Base-by-base conservation (phyloP, 2,329 filamentous ascomycete genomes). In the Phoma herbarum region DNA sequence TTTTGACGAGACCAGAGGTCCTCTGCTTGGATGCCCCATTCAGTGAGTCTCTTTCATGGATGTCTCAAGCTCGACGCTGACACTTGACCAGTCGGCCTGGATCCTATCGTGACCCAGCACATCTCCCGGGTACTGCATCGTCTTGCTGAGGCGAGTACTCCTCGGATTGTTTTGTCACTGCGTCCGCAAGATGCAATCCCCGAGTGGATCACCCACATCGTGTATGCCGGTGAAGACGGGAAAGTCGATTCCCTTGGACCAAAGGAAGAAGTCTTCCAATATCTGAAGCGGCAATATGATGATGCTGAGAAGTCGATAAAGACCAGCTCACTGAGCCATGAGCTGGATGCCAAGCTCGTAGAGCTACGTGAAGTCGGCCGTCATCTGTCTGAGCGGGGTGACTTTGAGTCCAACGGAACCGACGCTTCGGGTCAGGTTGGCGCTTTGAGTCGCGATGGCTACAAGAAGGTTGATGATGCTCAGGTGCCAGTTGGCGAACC, bases 1-100 rank as follows among this genome's bases (percentile, higher is more conserved):
- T 99, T 49, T 82, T 98, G 58, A 87, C 83, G 7, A 84, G 85
- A 51, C 95, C 95, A 0, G 90, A 96, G 75, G 84, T 97, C 11
- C 74, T 99, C 60, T 82, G 98, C 51, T 63, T 76, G 2, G 95
- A 99, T 77, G 94, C 97, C 69, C 94, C 95, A 1, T 97, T 97
- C 72, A 96, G 83, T 86, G 73, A 71, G 81, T 69, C 9, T 45
- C n/a, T 14, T 41, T 11, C 11, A 14, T 20, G 6, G 12, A 41
- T 8, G 9, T 7, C 6, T 14, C 37, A 7, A 23, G 12, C 11
- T 41, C 5, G 4, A 22, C 23, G 45, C 43, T 64, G 35, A 64
- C 37, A 14, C 18, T 0, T n/a, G 26, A 20, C 6, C 54, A 84
- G 83, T 97, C 91, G 94, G 95, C 0, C 82, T 99, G 16, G 95